Evolutionary conservation across 495 filamentous ascomycete species (phyloP), one percentile per base, ranked within the genome.

Genomic region (Filosporella fistucella): DNA sequence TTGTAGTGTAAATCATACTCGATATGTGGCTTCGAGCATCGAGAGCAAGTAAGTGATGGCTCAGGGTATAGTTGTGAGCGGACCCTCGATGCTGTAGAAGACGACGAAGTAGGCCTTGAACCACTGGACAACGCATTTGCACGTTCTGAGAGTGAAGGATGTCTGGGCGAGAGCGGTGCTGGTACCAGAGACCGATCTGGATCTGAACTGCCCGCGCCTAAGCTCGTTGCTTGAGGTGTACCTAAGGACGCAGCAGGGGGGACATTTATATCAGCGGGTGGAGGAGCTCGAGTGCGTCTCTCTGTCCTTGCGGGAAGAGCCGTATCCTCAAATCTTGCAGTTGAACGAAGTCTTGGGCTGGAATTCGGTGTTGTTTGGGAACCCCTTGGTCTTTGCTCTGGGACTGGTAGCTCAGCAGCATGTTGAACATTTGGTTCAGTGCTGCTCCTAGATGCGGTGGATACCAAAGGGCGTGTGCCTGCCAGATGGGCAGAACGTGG

Each of bases 1-100:
- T 82, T 81, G 63, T 85, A 89, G 62, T 95, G 88, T 0, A 94
- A 68, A 2, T 85, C 77, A 55, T 95, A 89, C 60, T 93, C 80
- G 47, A 95, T 88, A 45, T 86, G 71, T 2, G 63, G 24, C 48
- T 71, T 81, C 14, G 66, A 62, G 60, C 90, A 96, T 23, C 76
- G 63, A 21, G 80, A 73, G 59, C 90, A 96, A 23, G 70, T 72
- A 44, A 95, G 76, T 0, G 75, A 75, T 2, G 90, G 89, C 53
- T 93, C 89, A 3, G 67, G 48, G 55, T 77, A 90, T 1, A 74
- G 70, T 0, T 26, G 3, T 29, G 25, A 17, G 4, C 14, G 24
- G 3, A 30, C 24, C 8, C 59, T 38, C 14, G 66, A 48, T 38
- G 44, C 12, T 44, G 42, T 1, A 30, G 57, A 42, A 40, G 58